phyloP scores from a whole-genome alignment of 1,284 basidiomycete species.

The Rhodofomes roseus region DNA sequence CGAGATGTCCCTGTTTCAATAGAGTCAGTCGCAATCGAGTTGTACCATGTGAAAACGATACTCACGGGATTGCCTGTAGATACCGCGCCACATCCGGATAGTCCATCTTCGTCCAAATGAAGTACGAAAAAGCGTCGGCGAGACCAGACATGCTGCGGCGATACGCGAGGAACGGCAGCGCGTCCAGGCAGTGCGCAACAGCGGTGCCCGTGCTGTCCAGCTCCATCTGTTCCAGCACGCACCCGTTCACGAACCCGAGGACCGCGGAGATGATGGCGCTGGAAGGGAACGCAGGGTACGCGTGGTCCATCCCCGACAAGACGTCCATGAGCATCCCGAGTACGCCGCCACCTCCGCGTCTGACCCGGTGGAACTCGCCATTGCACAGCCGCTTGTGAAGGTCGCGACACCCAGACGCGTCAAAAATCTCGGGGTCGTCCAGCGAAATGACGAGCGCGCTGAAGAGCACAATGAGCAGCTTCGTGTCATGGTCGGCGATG shows the following conservation, averaged over 20 bases:
- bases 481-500: constrained; percentile 11
- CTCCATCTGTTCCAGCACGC: constrained; percentile 10
- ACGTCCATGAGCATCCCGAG: constrained; percentile 11
- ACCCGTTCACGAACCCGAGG: constrained; percentile 13
- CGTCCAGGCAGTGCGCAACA: background rate
- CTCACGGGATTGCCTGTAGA: constrained; percentile 16
- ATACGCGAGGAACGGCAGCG: constrained; percentile 10
- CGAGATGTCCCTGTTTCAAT: constrained; percentile 9
- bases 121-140: constrained; percentile 12
- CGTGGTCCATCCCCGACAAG: constrained; percentile 6
- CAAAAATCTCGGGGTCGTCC: constrained; percentile 13
- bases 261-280: constrained; percentile 11
- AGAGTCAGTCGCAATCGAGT: background rate
- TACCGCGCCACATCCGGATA: constrained; percentile 12
- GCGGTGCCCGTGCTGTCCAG: background rate
- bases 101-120: constrained; percentile 15
- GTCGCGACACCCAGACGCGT: background rate
- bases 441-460: constrained; percentile 9
- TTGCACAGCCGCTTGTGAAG: background rate
- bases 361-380: constrained; percentile 11
- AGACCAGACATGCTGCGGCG: constrained; percentile 10
- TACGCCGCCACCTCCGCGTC: constrained; percentile 7
- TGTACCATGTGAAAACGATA: background rate
- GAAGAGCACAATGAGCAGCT: constrained; percentile 15
- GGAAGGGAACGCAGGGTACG: constrained; percentile 12